Evolutionary conservation across 306 rosid genomes (phyloP).

Genomic region (Cicer judaicum): DNA sequence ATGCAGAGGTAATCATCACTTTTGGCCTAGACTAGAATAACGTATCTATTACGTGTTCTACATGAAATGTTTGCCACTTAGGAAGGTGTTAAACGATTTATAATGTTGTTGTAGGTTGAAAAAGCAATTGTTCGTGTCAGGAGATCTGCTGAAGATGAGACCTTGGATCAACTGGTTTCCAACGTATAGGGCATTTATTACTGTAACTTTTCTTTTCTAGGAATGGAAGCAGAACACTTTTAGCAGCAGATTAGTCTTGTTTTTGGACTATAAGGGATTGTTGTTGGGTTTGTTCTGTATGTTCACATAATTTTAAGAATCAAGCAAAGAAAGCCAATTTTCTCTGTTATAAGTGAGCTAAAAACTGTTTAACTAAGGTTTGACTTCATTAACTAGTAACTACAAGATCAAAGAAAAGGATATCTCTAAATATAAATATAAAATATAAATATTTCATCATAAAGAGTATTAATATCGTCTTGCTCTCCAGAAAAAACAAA

Average conservation of each 20-base stretch:
- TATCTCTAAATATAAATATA: neutral
- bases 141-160: conserved; percentile 55
- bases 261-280: neutral
- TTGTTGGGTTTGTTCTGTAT: neutral
- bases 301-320: neutral
- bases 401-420: neutral
- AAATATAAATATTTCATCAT: neutral
- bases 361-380: neutral
- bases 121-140: conserved; percentile 57
- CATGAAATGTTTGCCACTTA: neutral
- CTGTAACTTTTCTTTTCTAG: neutral
- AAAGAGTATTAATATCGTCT: neutral
- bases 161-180: conserved; percentile 41
- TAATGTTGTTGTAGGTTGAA: conserved; percentile 53
- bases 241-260: neutral
- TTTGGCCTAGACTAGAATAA: neutral
- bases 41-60: neutral
- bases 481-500: neutral
- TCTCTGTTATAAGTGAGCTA: neutral
- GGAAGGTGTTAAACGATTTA: conserved; percentile 1
- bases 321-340: neutral
- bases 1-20: conserved; percentile 55
- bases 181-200: conserved; percentile 20
- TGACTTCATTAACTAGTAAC: neutral
- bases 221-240: neutral